Conservation (phyloP, 2,329 filamentous ascomycete genomes). For the Nemania sp. region DNA sequence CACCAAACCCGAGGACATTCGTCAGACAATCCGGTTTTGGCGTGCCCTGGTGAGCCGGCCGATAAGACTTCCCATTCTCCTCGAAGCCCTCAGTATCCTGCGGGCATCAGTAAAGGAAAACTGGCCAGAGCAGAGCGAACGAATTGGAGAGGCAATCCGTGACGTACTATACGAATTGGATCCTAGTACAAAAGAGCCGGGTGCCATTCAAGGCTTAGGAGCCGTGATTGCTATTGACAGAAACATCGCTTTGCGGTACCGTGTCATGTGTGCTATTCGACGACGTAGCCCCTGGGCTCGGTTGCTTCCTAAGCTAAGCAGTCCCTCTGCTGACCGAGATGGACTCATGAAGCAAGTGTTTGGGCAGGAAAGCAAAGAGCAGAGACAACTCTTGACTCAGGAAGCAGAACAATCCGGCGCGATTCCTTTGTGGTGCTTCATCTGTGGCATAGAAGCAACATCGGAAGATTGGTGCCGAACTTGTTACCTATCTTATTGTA, state of each 20-base stretch:
- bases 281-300: slow-evolving; percentile 38
- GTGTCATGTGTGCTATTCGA: slow-evolving; percentile 39
- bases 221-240: slow-evolving; percentile 37
- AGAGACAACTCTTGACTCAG: slow-evolving; percentile 28
- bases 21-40: slow-evolving; percentile 40
- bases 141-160: slow-evolving; percentile 38
- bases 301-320: slow-evolving; percentile 35
- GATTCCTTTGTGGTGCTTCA: slow-evolving; percentile 39
- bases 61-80: slow-evolving; percentile 36
- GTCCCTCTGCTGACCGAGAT: slow-evolving; percentile 33
- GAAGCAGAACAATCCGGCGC: slow-evolving; percentile 32
- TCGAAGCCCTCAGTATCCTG: slow-evolving; percentile 40
- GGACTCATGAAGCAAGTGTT: slow-evolving; percentile 38
- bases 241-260: slow-evolving; percentile 31
- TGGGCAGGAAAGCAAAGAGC: slow-evolving; percentile 34
- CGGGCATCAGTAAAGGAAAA: slow-evolving; percentile 35
- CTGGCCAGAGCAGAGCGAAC: slow-evolving; percentile 35
- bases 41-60: slow-evolving; percentile 39
- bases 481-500: slow-evolving; percentile 37
- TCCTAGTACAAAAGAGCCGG: slow-evolving; percentile 32
- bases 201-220: slow-evolving; percentile 33
- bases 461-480: slow-evolving; percentile 39
- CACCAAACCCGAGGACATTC: slow-evolving; percentile 34
- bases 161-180: slow-evolving; percentile 34
- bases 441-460: slow-evolving; percentile 40